A percentile compares a stretch with the other conserved stretches of the same genome.
Evolutionary conservation across 495 filamentous ascomycete species (phyloP).

Genomic region (Jackrogersella minutella): DNA sequence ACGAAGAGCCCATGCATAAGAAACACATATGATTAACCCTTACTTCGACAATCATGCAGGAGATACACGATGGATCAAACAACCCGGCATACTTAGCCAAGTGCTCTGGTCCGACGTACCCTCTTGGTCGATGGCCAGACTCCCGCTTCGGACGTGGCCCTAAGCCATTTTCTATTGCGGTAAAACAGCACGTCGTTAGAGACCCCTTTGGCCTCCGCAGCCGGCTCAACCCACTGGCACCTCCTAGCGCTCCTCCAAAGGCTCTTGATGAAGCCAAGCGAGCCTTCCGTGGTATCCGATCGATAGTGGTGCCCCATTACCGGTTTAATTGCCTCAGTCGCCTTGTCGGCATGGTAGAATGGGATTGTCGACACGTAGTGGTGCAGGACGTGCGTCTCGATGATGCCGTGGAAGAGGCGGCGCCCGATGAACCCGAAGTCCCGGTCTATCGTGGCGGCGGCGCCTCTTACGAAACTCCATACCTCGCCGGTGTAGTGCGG

Average conservation of each 20-base stretch:
- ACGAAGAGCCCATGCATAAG: too few relatives aligned
- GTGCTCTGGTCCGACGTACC: too few relatives aligned
- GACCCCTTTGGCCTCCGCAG: slow-evolving; percentile 71
- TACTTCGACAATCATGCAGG: too few relatives aligned
- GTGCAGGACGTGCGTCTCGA: slow-evolving; percentile 92
- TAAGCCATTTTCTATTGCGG: too few relatives aligned
- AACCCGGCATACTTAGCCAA: too few relatives aligned
- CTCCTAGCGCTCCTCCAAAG: slow-evolving; percentile 70
- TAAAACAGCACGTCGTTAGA: too few relatives aligned
- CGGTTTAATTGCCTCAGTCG: slow-evolving; percentile 80
- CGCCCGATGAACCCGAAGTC: slow-evolving; percentile 90
- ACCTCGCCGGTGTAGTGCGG: slow-evolving; percentile 78
- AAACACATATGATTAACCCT: too few relatives aligned
- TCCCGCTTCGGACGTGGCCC: too few relatives aligned
- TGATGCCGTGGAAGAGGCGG: slow-evolving; percentile 86
- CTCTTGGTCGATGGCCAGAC: too few relatives aligned
- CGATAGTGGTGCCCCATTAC: slow-evolving; percentile 86
- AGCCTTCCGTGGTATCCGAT: slow-evolving; percentile 66
- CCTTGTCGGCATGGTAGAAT: slow-evolving; percentile 91
- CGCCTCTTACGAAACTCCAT: slow-evolving; percentile 88
- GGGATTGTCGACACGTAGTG: slow-evolving; percentile 87
- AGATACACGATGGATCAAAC: too few relatives aligned
- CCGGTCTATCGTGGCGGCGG: slow-evolving; percentile 86
- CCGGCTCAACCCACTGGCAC: slow-evolving; percentile 80
- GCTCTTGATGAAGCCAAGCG: slow-evolving; percentile 70